Evolutionary conservation across 139 green algal species (phyloP).

Genomic region (Edaphochlamys debaryana): DNA sequence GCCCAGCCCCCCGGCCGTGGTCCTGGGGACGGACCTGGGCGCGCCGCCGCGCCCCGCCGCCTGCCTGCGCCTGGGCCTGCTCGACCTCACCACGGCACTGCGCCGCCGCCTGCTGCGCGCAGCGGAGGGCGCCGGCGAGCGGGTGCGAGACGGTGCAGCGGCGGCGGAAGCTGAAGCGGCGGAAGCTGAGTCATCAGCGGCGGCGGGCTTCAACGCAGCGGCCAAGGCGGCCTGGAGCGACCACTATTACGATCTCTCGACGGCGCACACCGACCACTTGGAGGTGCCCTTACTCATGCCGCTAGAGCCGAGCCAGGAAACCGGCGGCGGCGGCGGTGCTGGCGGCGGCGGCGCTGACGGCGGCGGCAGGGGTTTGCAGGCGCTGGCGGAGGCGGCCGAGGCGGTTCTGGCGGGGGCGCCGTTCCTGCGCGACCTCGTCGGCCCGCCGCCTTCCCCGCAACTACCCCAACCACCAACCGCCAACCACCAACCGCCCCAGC

Average conservation of each 20-base stretch:
- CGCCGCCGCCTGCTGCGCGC: background rate
- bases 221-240: constrained; percentile 19
- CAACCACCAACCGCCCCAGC: background rate
- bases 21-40: constrained; percentile 22
- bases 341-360: background rate
- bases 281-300: constrained; percentile 21
- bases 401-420: constrained; percentile 18
- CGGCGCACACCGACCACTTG: constrained; percentile 32
- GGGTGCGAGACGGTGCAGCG: too few species aligned
- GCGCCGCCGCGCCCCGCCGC: constrained; percentile 17
- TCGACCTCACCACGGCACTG: constrained; percentile 29
- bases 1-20: background rate
- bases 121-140: too few species aligned
- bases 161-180: too few species aligned
- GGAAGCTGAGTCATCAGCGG: too few species aligned
- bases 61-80: constrained; percentile 8
- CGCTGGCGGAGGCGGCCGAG: background rate
- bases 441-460: background rate
- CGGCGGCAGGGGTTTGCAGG: background rate
- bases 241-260: constrained; percentile 41
- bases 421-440: constrained; percentile 18
- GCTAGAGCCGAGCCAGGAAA: background rate
- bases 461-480: background rate
- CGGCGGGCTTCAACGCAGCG: constrained; percentile 8
- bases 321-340: background rate